A percentile compares a stretch with the other conserved stretches of the same genome.
Evolutionary conservation across 345 rosid genomes (phyloP).

Genomic region (Citrus hindsii): DNA sequence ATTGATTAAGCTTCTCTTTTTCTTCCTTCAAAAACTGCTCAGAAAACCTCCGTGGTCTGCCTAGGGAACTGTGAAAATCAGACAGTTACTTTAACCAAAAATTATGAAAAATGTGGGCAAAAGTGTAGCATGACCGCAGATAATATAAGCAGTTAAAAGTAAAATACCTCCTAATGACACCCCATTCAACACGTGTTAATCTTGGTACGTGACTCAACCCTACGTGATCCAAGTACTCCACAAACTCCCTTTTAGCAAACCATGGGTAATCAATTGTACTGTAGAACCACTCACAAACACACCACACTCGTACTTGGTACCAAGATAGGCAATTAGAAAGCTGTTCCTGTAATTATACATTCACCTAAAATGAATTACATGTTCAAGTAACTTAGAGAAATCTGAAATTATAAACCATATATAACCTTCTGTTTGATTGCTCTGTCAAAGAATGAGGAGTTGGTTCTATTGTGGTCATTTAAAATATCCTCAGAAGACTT

Average conservation of each 20-base stretch:
- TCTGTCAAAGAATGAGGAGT: slow-evolving; percentile 28
- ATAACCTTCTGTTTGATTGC: slow-evolving; percentile 39
- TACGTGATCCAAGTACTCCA: slow-evolving; percentile 81
- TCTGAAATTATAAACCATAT: slow-evolving; percentile 2
- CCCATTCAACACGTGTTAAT: slow-evolving; percentile 88
- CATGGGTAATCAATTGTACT: slow-evolving; percentile 89
- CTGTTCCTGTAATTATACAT: slow-evolving; percentile 46
- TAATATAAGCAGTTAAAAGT: slow-evolving; percentile 17
- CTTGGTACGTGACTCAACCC: slow-evolving; percentile 83
- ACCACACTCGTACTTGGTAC: slow-evolving; percentile 59
- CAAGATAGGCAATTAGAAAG: slow-evolving; percentile 55
- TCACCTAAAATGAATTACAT: slow-evolving; percentile 16
- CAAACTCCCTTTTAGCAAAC: slow-evolving; percentile 85
- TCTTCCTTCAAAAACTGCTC: slow-evolving; percentile 77
- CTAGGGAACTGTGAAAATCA: slow-evolving; percentile 66
- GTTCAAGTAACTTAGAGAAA: slow-evolving; percentile 20
- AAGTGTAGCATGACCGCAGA: not conserved
- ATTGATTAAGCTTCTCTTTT: slow-evolving; percentile 67
- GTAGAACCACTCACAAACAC: slow-evolving; percentile 74
- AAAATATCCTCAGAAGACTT: slow-evolving; percentile 28
- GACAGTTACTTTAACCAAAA: not conserved
- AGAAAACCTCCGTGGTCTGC: slow-evolving; percentile 79
- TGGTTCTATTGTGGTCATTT: slow-evolving; percentile 30
- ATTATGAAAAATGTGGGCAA: not conserved
- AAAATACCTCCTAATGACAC: slow-evolving; percentile 70